Conservation (phyloP, 106 monocot species). For the Dioscorea dumetorum region DNA sequence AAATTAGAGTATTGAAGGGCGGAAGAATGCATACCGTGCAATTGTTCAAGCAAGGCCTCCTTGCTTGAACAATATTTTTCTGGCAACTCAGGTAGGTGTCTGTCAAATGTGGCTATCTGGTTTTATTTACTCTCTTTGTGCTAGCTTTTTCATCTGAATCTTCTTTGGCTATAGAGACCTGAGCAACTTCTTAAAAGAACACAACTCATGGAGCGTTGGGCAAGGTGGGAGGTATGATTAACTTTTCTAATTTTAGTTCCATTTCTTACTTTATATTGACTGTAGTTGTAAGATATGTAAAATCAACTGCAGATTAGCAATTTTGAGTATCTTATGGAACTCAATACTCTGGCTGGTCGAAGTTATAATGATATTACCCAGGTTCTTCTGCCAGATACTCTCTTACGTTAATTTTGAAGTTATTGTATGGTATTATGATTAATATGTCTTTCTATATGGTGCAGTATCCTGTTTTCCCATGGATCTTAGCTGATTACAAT, state of each 20-base stretch:
- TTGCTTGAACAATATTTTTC: constrained; percentile 73
- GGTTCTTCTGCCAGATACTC: constrained; percentile 30
- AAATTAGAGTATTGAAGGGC: constrained; percentile 70
- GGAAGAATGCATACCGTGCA: constrained; percentile 75
- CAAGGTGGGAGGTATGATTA: constrained; percentile 89
- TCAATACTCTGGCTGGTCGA: constrained; percentile 89
- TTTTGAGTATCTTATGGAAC: constrained; percentile 99
- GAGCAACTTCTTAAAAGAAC: constrained; percentile 84
- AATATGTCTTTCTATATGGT: background rate
- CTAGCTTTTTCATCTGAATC: background rate
- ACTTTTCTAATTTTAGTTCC: constrained; percentile 2
- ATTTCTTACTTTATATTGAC: background rate
- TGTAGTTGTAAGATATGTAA: constrained; percentile 1
- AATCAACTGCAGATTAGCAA: constrained; percentile 75
- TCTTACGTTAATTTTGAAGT: background rate
- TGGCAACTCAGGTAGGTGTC: constrained; percentile 70
- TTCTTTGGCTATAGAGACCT: constrained; percentile 53
- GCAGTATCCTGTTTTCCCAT: constrained; percentile 99
- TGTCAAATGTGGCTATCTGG: background rate
- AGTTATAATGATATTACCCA: constrained; percentile 99
- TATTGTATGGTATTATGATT: background rate
- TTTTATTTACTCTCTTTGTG: background rate
- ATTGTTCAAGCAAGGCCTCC: constrained; percentile 81
- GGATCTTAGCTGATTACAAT: constrained; percentile 85
- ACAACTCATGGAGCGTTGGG: constrained; percentile 96